A percentile compares a stretch with the other conserved stretches of the same genome.
These are phyloP conservation scores for Candida buenavistaensis DNA, from an alignment of 1,139 yeast genomes.

Conservation along the genomic window DNA sequence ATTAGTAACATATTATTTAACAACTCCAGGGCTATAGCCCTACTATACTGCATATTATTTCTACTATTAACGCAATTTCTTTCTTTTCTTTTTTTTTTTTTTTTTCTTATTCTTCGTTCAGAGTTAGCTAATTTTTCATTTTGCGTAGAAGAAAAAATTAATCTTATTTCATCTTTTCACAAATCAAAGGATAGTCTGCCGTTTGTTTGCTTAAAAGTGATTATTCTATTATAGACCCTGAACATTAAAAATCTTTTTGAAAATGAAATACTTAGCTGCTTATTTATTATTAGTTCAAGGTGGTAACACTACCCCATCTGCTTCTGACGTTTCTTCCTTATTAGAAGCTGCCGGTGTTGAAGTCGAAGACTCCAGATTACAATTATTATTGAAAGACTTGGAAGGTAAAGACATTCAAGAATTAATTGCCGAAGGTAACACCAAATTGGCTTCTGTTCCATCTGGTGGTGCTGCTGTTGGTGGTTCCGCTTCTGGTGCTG, in stretches of 20 bases:
- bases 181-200: slow-evolving; percentile 61
- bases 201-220: slow-evolving; percentile 53
- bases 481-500: slow-evolving; percentile 47
- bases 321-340: slow-evolving; percentile 69
- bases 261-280: slow-evolving; percentile 87
- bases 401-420: slow-evolving; percentile 78
- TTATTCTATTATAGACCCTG: slow-evolving; percentile 45
- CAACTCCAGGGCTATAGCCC: slow-evolving; percentile 4
- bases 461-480: slow-evolving; percentile 80
- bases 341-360: slow-evolving; percentile 78
- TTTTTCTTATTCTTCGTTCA: background rate
- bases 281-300: slow-evolving; percentile 84
- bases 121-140: slow-evolving; percentile 3
- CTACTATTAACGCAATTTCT: slow-evolving; percentile 1
- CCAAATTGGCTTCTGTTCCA: slow-evolving; percentile 82
- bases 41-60: slow-evolving; percentile 4
- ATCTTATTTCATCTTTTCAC: slow-evolving; percentile 11
- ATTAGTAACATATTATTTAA: background rate
- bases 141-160: slow-evolving; percentile 2
- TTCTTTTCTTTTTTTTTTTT: background rate
- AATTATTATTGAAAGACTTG: slow-evolving; percentile 64
- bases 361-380: slow-evolving; percentile 72
- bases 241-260: too few species aligned
- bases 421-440: slow-evolving; percentile 77
- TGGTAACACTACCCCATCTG: slow-evolving; percentile 78